These are phyloP conservation scores for Leishmania guyanensis DNA, from an alignment of 208 protist species.

Conservation along the genomic window DNA sequence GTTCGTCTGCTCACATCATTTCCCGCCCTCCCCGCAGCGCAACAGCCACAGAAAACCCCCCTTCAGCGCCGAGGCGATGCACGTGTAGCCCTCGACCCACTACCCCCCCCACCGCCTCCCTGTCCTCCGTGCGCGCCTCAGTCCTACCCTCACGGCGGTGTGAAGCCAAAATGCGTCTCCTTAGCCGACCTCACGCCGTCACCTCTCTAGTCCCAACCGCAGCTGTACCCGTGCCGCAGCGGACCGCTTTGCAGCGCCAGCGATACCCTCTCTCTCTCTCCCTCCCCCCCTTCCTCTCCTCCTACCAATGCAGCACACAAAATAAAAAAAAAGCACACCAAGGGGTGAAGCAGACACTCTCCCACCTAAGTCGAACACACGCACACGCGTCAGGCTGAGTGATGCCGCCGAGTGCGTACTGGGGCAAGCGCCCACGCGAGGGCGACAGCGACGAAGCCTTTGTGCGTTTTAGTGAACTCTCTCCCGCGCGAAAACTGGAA, in stretches of 20 bases:
- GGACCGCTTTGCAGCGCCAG: neutral
- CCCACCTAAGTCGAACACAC: neutral
- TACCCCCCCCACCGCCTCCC: neutral
- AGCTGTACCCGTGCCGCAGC: neutral
- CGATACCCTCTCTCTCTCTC: neutral
- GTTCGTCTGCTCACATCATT: neutral
- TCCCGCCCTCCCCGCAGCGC: too few species aligned
- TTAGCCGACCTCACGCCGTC: constrained; percentile 2
- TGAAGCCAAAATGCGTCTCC: neutral
- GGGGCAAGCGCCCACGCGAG: constrained; percentile 60
- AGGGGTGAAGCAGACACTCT: neutral
- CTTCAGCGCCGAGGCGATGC: neutral
- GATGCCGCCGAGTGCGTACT: constrained; percentile 34
- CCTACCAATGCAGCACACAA: neutral
- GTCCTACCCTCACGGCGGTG: neutral
- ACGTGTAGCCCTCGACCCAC: neutral
- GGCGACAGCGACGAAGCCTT: constrained; percentile 34
- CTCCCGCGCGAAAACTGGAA: constrained; percentile 64
- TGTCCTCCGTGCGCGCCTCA: neutral
- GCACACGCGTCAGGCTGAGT: neutral
- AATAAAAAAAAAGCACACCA: neutral
- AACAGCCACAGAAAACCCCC: neutral
- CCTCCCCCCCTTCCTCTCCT: neutral
- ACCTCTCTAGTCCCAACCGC: neutral
- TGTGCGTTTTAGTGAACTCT: constrained; percentile 80